Evolutionary conservation across 2,329 filamentous ascomycete species (phyloP), one percentile per base, ranked within the genome.

Genomic region (Cordyceps militaris): DNA sequence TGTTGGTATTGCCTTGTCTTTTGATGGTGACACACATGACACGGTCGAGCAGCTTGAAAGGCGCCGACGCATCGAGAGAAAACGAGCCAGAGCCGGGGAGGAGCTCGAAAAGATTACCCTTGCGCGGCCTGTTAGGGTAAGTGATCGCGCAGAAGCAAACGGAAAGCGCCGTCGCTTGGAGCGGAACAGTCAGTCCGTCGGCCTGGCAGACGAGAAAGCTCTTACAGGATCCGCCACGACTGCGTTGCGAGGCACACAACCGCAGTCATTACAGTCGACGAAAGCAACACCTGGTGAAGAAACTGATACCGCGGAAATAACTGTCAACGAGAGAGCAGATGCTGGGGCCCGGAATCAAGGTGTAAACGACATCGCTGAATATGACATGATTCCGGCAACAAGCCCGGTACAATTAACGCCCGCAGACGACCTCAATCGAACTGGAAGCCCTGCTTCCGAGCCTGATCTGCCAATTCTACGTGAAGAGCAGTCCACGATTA

Each of bases 1-100:
- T 11, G 36, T 59, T 0, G 63, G 70, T n/a, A 63, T 65, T 1
- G 61, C 61, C 4, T 21, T 67, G 2, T 66, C 66, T 3, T 66
- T 64, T 0, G 70, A 70, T 1, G 70, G 71, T 13, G 71, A 74
- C 26, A 69, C 70, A 3, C 69, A 74, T 47, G 69, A 73, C 52
- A 62, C 69, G 0, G 63, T 97, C 6, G 63, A 65, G 43, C 64
- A 63, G 46, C 60, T 70, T 44, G 67, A 71, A n/a, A 71, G 75
- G 13, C 70, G 67, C 8, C 71, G 69, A 26, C 70, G 65, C 36
- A 74, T 70, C 3, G 70, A 71, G 16, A 63, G 63, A 42, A 77
- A 71, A 55, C 71, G 73, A 36, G 70, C 74, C 1, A 67, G 71
- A 23, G 76, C 74, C 3, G 68, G 71, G 1, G 69, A 72, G 59